Base-by-base conservation (phyloP, 2,329 filamentous ascomycete species). In the Aureobasidium zeae region DNA sequence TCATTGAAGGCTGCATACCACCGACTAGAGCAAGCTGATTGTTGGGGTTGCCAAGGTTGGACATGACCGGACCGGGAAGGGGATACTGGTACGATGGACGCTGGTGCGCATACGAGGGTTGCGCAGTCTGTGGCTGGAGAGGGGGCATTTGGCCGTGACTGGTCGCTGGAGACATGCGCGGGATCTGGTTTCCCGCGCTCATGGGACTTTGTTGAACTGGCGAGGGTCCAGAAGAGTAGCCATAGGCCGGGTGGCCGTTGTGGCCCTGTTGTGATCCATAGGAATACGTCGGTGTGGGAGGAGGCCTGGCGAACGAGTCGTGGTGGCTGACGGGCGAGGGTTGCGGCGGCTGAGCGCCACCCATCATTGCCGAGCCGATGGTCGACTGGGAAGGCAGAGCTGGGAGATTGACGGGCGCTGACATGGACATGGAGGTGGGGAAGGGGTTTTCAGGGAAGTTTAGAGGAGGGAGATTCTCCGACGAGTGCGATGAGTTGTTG, bases 31-130 rank as follows among this genome's bases (percentile, higher is more conserved):
- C 73, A 69, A 91, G 79, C 48, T 82, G 81, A 5, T 73, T 73
- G 42, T 76, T 77, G 0, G 85, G 85, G 48, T 80, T 84, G 54
- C 81, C 76, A 19, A 91, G 73, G 56, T 89, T 91, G 12, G 83
- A 82, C 69, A 89, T 77, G 20, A 89, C 79, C 1, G 81, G 73
- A 1, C 79, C 78, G 3, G 81, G 73, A 3, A 83, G 69, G 3
- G 72, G 72, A 53, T 80, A 76, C 59, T 69, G 55, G 21, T 43
- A 34, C 57, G 72, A 74, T 2, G 67, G 63, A 47, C 67, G 65
- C 46, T 60, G 60, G 49, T 77, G 77, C 5, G 59, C 53, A 49
- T 64, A 67, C 12, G 65, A 63, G 2, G 67, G 63, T 24, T 70
- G 69, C 7, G 66, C 68, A 66, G 64, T 43, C 16, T 74, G 74